These are phyloP conservation scores for Penicillium pulvis DNA, from an alignment of 495 filamentous ascomycete species.

Conservation along the genomic window DNA sequence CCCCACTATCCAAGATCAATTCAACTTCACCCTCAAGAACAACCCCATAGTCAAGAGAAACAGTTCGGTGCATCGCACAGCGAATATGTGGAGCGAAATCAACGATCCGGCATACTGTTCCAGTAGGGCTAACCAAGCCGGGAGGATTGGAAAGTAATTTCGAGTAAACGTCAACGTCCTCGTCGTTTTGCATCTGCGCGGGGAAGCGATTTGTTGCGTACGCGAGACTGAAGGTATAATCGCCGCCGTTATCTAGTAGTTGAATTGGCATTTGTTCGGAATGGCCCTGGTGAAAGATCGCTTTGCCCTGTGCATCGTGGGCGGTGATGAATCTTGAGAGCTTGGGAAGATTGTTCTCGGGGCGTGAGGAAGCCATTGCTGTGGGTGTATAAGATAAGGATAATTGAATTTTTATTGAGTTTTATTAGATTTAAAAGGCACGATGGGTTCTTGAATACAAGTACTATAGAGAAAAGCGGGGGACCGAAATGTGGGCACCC, in stretches of 20 bases:
- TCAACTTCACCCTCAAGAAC: constrained; percentile 67
- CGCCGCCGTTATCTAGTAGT: constrained; percentile 10
- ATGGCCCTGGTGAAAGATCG: constrained; percentile 30
- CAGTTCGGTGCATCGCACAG: constrained; percentile 65
- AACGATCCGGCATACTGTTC: constrained; percentile 56
- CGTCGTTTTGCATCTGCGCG: constrained; percentile 49
- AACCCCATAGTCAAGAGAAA: constrained; percentile 66
- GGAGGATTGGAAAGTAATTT: constrained; percentile 36
- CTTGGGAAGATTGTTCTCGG: no score
- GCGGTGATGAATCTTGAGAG: constrained; percentile 29
- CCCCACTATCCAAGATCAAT: constrained; percentile 62
- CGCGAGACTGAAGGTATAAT: constrained; percentile 30
- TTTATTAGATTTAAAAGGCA: no score
- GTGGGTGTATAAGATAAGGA: no score
- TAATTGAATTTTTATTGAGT: no score
- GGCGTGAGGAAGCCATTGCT: no score
- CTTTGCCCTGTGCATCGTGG: constrained; percentile 39
- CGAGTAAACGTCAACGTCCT: constrained; percentile 30
- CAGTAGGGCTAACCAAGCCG: constrained; percentile 47
- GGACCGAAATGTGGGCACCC: no score
- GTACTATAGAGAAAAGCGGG: no score
- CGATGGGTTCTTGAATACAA: no score
- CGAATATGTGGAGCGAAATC: constrained; percentile 59
- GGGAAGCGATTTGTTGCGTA: constrained; percentile 54
- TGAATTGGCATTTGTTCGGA: constrained; percentile 23